Percentiles rank a stretch among this genome's conserved stretches.
Conservation (phyloP, 2,329 filamentous ascomycete species). For the Rhynchosporium graminicola region DNA sequence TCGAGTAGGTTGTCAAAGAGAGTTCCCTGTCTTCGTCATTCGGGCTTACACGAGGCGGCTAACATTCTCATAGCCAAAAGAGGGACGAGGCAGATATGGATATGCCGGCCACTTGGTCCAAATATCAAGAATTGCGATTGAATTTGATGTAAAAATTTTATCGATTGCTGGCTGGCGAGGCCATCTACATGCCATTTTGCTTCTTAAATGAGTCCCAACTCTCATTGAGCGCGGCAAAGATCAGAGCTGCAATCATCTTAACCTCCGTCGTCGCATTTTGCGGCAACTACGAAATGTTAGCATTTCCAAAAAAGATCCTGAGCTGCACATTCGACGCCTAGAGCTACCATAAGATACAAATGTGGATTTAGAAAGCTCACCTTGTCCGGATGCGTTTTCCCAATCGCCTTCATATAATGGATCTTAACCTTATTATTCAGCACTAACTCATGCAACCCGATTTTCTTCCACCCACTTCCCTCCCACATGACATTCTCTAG, state of each 20-base stretch:
- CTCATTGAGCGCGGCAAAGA: conserved; percentile 70
- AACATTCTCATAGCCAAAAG: too few relatives aligned
- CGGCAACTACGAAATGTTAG: conserved; percentile 51
- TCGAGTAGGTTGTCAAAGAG: too few relatives aligned
- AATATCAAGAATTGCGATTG: background rate
- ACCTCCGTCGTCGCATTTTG: conserved; percentile 66
- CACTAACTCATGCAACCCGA: conserved; percentile 90
- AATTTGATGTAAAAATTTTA: background rate
- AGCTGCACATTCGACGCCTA: background rate
- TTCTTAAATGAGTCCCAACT: conserved; percentile 73
- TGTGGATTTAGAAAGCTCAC: conserved; percentile 52
- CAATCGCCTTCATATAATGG: conserved; percentile 98
- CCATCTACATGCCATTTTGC: conserved; percentile 60
- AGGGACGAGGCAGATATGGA: too few relatives aligned
- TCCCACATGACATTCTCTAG: conserved; percentile 90
- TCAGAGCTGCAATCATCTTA: conserved; percentile 63
- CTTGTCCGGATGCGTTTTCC: conserved; percentile 98
- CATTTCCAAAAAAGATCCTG: background rate
- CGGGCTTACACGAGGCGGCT: too few relatives aligned
- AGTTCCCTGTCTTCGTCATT: too few relatives aligned
- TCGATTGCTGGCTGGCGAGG: background rate
- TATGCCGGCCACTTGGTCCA: background rate
- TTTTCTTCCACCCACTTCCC: conserved; percentile 92
- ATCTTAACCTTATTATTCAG: conserved; percentile 96
- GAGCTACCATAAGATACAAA: conserved; percentile 21